These are phyloP conservation scores for Orbilia blumenaviensis DNA, from an alignment of 2,329 filamentous ascomycete genomes.

Conservation along the genomic window DNA sequence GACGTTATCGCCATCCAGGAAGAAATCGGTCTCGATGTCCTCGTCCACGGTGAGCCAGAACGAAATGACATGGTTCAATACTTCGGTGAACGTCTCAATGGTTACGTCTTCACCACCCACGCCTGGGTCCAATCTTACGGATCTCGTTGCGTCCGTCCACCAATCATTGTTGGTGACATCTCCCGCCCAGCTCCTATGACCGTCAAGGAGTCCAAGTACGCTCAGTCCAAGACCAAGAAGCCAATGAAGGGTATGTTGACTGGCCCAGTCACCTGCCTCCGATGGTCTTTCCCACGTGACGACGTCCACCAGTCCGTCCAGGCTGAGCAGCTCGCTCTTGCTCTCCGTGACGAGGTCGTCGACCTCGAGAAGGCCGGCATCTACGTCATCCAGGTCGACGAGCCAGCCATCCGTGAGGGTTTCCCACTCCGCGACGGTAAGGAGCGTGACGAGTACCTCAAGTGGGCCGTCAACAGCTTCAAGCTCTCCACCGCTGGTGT, in stretches of 20 bases:
- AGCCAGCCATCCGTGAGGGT: slow-evolving; percentile 99
- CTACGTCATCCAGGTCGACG: slow-evolving; percentile 98
- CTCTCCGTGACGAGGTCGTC: slow-evolving; percentile 96
- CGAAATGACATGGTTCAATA: slow-evolving; percentile 99
- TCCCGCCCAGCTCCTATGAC: slow-evolving; percentile 97
- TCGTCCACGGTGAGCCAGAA: slow-evolving; percentile 98
- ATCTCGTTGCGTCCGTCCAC: slow-evolving; percentile 96
- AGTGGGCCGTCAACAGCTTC: slow-evolving; percentile 98
- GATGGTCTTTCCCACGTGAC: slow-evolving; percentile 99
- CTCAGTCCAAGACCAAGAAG: slow-evolving; percentile 93
- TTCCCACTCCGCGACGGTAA: slow-evolving; percentile 92
- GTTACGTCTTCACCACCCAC: slow-evolving; percentile 98
- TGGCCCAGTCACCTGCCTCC: slow-evolving; percentile 96
- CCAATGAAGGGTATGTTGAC: slow-evolving; percentile 99
- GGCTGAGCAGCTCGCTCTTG: slow-evolving; percentile 97
- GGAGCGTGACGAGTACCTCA: slow-evolving; percentile 95
- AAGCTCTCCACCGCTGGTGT: slow-evolving; percentile 93
- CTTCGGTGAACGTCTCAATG: slow-evolving; percentile 96
- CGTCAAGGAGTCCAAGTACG: slow-evolving; percentile 99
- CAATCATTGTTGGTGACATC: slow-evolving; percentile 98
- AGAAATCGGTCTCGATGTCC: slow-evolving; percentile 95
- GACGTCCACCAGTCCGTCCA: slow-evolving; percentile 99
- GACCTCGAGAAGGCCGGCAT: slow-evolving; percentile 97
- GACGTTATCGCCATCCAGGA: slow-evolving; percentile 96
- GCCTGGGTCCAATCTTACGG: slow-evolving; percentile 99